These are phyloP conservation scores for Alternaria ethzedia DNA, from an alignment of 2,329 filamentous ascomycete genomes.

Conservation along the genomic window DNA sequence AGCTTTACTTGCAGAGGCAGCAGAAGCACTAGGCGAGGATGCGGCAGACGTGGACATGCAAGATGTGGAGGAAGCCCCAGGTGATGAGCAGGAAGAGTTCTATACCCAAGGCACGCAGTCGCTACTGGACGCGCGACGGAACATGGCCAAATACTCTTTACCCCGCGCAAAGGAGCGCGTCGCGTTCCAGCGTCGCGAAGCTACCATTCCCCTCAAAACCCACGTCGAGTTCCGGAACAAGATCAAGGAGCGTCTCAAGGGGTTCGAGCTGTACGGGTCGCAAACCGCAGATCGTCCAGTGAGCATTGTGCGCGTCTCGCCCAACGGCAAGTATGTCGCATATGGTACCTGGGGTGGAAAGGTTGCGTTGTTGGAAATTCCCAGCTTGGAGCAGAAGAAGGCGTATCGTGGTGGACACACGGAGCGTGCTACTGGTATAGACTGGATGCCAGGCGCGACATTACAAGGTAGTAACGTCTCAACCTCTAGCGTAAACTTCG, in stretches of 20 bases:
- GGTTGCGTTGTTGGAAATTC: conserved; percentile 84
- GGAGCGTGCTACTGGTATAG: conserved; percentile 85
- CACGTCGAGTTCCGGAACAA: conserved; percentile 92
- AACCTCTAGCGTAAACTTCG: conserved; percentile 77
- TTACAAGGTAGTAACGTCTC: conserved; percentile 74
- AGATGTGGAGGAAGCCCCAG: conserved; percentile 62
- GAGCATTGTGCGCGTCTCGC: conserved; percentile 89
- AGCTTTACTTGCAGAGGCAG: conserved; percentile 76
- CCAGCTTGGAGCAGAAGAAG: conserved; percentile 77
- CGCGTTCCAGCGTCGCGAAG: conserved; percentile 78
- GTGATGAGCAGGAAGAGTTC: conserved; percentile 75
- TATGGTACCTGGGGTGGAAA: conserved; percentile 93
- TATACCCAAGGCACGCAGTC: conserved; percentile 83
- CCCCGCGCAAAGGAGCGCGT: conserved; percentile 80
- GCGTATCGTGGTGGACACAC: conserved; percentile 80
- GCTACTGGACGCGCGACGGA: conserved; percentile 75
- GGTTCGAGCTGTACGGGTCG: conserved; percentile 89
- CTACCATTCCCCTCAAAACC: conserved; percentile 81
- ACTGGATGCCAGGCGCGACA: conserved; percentile 87
- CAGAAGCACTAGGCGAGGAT: conserved; percentile 66
- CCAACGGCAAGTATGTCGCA: conserved; percentile 81
- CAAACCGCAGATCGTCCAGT: conserved; percentile 92
- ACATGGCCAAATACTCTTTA: conserved; percentile 83
- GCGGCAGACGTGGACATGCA: conserved; percentile 58
- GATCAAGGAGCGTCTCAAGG: conserved; percentile 80